A percentile compares a stretch with the other conserved stretches of the same genome.
Evolutionary conservation across 1,284 basidiomycete species (phyloP).

Genomic region (Albatrellus sp.): DNA sequence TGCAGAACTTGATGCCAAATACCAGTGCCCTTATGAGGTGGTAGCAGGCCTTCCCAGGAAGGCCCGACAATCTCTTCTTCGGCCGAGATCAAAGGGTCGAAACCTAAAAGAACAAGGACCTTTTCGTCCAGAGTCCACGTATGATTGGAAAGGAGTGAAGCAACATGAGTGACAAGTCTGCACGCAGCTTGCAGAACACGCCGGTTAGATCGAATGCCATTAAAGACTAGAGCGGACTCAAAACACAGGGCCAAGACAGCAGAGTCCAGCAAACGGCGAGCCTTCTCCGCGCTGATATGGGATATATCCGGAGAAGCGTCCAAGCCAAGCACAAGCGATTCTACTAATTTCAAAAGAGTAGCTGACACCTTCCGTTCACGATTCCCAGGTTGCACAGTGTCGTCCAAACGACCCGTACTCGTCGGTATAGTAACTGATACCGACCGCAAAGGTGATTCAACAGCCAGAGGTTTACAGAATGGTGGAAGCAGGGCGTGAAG

Average conservation of each 20-base stretch:
- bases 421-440: background rate
- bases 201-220: conserved; percentile 46
- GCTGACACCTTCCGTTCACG: conserved; percentile 55
- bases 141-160: conserved; percentile 26
- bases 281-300: conserved; percentile 43
- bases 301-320: conserved; percentile 23
- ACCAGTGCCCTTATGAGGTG: conserved; percentile 53
- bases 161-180: conserved; percentile 35
- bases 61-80: conserved; percentile 17
- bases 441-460: background rate
- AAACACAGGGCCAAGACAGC: conserved; percentile 54
- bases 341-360: conserved; percentile 50
- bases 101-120: conserved; percentile 44
- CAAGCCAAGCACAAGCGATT: conserved; percentile 38
- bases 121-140: conserved; percentile 53
- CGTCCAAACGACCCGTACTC: background rate
- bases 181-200: conserved; percentile 52
- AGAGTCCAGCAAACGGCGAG: conserved; percentile 58
- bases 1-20: conserved; percentile 44
- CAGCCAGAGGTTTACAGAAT: conserved; percentile 14
- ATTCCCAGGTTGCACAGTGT: conserved; percentile 25
- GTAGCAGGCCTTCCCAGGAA: conserved; percentile 44
- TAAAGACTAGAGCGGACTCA: conserved; percentile 51
- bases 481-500: conserved; percentile 50
- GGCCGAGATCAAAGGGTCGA: conserved; percentile 46